Evolutionary conservation across 257 asterid genomes (phyloP).

Genomic region (Paulownia fortunei): DNA sequence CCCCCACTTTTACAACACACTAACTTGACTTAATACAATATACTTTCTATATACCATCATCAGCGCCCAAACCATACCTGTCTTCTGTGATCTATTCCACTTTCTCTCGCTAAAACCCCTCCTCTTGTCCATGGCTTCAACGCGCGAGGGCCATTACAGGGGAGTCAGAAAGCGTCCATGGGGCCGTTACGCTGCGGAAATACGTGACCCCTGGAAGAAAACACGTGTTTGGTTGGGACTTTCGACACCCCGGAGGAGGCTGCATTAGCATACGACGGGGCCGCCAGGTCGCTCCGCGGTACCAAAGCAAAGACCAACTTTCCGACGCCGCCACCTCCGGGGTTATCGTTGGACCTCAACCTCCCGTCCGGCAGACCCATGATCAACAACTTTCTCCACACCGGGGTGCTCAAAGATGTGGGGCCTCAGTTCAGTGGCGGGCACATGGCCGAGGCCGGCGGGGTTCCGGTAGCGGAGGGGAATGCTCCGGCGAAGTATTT

Average conservation of each 20-base stretch:
- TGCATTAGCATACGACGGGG: conserved; percentile 96
- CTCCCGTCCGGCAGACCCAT: conserved; percentile 56
- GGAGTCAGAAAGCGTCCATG: conserved; percentile 97
- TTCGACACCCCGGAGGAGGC: conserved; percentile 98
- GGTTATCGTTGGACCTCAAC: conserved; percentile 68
- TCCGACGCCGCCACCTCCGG: conserved; percentile 49
- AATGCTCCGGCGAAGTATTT: conserved; percentile 55
- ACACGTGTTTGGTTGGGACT: conserved; percentile 98
- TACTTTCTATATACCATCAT: conserved; percentile 13
- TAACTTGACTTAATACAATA: too few relatives aligned
- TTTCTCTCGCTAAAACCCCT: background rate
- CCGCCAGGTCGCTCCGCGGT: conserved; percentile 97
- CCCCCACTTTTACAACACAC: conserved; percentile 45
- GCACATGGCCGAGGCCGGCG: conserved; percentile 33
- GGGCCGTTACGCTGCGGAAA: conserved; percentile 99
- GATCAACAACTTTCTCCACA: conserved; percentile 67
- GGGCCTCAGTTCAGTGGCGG: conserved; percentile 32
- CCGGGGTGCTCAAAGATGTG: conserved; percentile 50
- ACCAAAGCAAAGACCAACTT: conserved; percentile 92
- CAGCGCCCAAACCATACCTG: conserved; percentile 3
- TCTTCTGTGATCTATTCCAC: too few relatives aligned
- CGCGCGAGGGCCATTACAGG: conserved; percentile 91
- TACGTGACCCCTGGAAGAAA: conserved; percentile 98
- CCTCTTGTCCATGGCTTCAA: conserved; percentile 58
- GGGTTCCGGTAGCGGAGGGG: conserved; percentile 38